Evolutionary conservation across 495 filamentous ascomycete species (phyloP), one percentile per base, ranked within the genome.

Genomic region (Xylaria castorea): DNA sequence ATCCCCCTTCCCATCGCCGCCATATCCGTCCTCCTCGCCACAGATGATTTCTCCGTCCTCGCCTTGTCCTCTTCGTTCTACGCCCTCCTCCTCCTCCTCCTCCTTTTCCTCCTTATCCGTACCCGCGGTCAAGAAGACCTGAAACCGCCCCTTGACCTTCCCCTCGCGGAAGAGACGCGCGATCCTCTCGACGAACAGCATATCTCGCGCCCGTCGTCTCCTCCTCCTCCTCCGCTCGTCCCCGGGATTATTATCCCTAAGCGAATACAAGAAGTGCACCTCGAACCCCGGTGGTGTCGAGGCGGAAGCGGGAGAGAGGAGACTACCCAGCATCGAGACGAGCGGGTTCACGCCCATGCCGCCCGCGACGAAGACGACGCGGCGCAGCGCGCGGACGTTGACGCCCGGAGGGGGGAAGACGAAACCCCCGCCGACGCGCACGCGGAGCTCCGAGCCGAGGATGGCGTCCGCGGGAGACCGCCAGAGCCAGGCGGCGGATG

Each of bases 261-360:
- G 68, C 8, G 80, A 80, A 66, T 87, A 86, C 11, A 86, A 64
- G 22, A 85, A 74, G 6, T 75, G 64, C n/a, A 81, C 76, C 27
- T 81, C 79, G 12, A 77, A 61, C 20, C 18, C 58, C 32, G 75
- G 18, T 12, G 60, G 1, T 0, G n/a, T 16, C 20, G 46, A 0
- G 5, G 53, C 18, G 14, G 81, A 79, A 3, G 75, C 79, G 20
- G n/a, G n/a, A n/a, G n/a, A n/a, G n/a, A n/a, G n/a, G n/a, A 89
- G 69, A 7, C 70, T 70, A 22, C 75, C 71, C 8, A 87, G 71
- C 80, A 88, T 89, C 72, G 80, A 84, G 46, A 87, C 81, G 38
- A 88, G 80, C 12, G 86, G 90, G 79, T 97, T 97, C 55, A 97
- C 91, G 1, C 94, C 94, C 32, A 97, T 91, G 0, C 94, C 94